Percentiles rank a stretch among this genome's conserved stretches.
These are phyloP conservation scores for Helicostylum pulchrum DNA, from an alignment of 192 early-diverging fungal genomes.

Conservation along the genomic window DNA sequence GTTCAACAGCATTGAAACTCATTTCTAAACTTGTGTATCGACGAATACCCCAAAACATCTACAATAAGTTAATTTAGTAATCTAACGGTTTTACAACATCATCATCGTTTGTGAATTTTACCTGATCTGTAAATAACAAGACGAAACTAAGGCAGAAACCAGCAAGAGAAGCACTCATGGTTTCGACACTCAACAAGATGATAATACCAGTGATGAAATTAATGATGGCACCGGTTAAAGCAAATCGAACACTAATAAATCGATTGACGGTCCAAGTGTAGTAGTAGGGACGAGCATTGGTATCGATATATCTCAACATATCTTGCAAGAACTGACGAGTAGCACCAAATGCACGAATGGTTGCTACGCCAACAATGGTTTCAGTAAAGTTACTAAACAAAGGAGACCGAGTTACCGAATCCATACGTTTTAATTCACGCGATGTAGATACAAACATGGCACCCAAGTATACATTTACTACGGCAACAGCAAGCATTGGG, in stretches of 20 bases:
- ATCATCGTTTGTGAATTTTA: slow-evolving; percentile 38
- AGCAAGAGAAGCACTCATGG: slow-evolving; percentile 73
- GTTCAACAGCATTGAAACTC: slow-evolving; percentile 82
- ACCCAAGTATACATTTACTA: slow-evolving; percentile 25
- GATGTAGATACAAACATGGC: slow-evolving; percentile 67
- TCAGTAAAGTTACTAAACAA: slow-evolving; percentile 73
- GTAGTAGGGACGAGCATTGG: slow-evolving; percentile 75
- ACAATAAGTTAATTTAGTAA: neutral
- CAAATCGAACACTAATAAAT: slow-evolving; percentile 76
- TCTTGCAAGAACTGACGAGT: slow-evolving; percentile 61
- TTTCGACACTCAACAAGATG: slow-evolving; percentile 48
- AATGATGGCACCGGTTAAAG: slow-evolving; percentile 66
- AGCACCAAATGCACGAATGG: slow-evolving; percentile 78
- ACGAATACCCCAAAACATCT: slow-evolving; percentile 63
- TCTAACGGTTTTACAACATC: neutral
- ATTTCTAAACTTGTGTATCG: slow-evolving; percentile 74
- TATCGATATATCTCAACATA: slow-evolving; percentile 58
- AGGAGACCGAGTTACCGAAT: slow-evolving; percentile 68
- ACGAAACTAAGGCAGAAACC: slow-evolving; percentile 83
- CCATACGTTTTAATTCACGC: slow-evolving; percentile 89
- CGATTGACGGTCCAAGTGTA: slow-evolving; percentile 74
- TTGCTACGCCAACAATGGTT: slow-evolving; percentile 72
- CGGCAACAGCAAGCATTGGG: neutral
- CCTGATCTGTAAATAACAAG: slow-evolving; percentile 70
- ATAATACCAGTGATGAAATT: slow-evolving; percentile 62